phyloP scores from a whole-genome alignment of 148 eudicot species.

The Vaccinium myrtillus region DNA sequence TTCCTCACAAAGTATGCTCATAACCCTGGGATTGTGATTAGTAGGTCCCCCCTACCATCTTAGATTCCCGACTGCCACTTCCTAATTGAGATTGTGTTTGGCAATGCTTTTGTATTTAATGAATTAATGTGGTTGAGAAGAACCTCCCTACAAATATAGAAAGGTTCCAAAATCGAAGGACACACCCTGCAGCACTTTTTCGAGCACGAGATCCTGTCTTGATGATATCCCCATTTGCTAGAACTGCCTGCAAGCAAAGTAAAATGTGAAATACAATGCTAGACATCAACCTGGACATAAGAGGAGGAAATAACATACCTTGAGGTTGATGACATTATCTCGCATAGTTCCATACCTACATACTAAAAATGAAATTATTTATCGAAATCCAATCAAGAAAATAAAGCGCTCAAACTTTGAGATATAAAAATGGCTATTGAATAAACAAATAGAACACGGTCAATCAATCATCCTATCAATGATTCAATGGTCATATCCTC shows the following conservation, averaged over 20 bases:
- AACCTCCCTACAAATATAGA: neutral
- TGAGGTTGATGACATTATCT: conserved; percentile 88
- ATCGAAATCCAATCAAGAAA: conserved; percentile 9
- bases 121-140: neutral
- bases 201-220: conserved; percentile 98
- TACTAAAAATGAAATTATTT: conserved; percentile 38
- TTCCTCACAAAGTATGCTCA: neutral
- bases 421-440: neutral
- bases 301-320: conserved; percentile 48
- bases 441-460: neutral
- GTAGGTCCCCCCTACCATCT: neutral
- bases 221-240: conserved; percentile 81
- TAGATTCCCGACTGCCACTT: neutral
- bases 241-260: conserved; percentile 58
- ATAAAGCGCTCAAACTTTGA: neutral
- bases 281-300: neutral
- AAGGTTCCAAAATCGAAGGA: conserved; percentile 16
- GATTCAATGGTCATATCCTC: neutral
- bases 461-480: neutral
- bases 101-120: neutral
- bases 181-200: conserved; percentile 98
- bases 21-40: neutral
- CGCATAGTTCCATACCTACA: conserved; percentile 99
- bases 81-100: neutral
- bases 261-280: neutral